A percentile compares a stretch with the other conserved stretches of the same genome.
Evolutionary conservation across 2,329 filamentous ascomycete species (phyloP).

Genomic region (Cladosporium halotolerans): DNA sequence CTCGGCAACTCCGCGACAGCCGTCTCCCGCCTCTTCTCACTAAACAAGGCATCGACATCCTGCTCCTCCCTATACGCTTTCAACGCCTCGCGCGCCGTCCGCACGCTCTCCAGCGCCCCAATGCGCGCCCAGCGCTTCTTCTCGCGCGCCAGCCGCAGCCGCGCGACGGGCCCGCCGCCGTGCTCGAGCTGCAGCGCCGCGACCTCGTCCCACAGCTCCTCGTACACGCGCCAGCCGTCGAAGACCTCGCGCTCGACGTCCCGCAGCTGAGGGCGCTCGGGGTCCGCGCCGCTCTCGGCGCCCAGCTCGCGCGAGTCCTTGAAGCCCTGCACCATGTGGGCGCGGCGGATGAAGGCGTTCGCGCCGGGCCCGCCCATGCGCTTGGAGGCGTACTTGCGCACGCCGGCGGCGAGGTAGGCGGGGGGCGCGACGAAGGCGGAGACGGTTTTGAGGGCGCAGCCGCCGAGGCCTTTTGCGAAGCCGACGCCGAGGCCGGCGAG

Average conservation of each 20-base stretch:
- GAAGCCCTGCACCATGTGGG: slow-evolving; percentile 28
- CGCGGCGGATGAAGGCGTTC: slow-evolving; percentile 24
- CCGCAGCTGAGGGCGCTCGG: slow-evolving; percentile 14
- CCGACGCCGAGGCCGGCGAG: slow-evolving; percentile 42
- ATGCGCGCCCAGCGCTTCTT: slow-evolving; percentile 26
- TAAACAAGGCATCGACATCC: slow-evolving; percentile 26
- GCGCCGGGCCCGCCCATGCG: slow-evolving; percentile 23
- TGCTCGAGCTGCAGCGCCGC: slow-evolving; percentile 17
- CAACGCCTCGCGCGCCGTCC: slow-evolving; percentile 26
- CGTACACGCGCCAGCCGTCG: slow-evolving; percentile 29
- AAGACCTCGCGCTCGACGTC: slow-evolving; percentile 18
- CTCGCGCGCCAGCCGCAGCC: slow-evolving; percentile 19
- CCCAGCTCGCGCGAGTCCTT: slow-evolving; percentile 23
- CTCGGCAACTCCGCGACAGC: slow-evolving; percentile 23
- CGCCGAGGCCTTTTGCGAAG: slow-evolving; percentile 76
- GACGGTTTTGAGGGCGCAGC: slow-evolving; percentile 73
- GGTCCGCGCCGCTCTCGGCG: slow-evolving; percentile 11
- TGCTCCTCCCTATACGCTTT: slow-evolving; percentile 21
- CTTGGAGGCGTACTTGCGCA: slow-evolving; percentile 71
- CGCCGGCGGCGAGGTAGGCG: slow-evolving; percentile 75
- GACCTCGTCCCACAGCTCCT: slow-evolving; percentile 27
- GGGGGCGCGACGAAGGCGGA: slow-evolving; percentile 61
- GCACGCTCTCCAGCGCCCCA: slow-evolving; percentile 29
- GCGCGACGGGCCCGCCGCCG: slow-evolving; percentile 19
- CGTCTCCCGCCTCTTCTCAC: slow-evolving; percentile 22